Percentiles rank a stretch among this genome's conserved stretches.
phyloP scores from a whole-genome alignment of 202 grass and related monocot genomes.

The Zoysia matrella region DNA sequence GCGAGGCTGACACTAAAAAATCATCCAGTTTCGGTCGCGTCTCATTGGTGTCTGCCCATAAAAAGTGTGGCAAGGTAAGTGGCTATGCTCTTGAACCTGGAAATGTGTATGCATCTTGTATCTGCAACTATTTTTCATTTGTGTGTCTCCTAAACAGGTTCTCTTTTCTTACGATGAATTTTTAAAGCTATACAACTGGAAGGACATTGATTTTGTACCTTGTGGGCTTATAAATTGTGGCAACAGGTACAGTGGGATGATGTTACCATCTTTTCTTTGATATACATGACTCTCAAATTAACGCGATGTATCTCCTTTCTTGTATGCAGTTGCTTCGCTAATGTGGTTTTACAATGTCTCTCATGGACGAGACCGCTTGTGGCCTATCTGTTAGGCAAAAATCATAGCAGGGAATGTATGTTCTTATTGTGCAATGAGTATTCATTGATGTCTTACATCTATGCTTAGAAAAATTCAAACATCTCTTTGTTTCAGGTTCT shows the following conservation, averaged over 20 bases:
- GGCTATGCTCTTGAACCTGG: constrained; percentile 19
- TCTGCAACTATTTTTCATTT: constrained; percentile 14
- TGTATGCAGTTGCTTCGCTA: constrained; percentile 91
- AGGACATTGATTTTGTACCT: constrained; percentile 57
- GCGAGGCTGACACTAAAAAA: constrained; percentile 53
- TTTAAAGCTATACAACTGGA: constrained; percentile 82
- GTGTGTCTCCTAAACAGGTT: constrained; percentile 41
- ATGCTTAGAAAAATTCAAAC: constrained; percentile 5
- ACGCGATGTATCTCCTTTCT: constrained; percentile 47
- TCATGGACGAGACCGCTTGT: constrained; percentile 87
- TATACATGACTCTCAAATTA: constrained; percentile 29
- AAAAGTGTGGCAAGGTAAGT: constrained; percentile 59
- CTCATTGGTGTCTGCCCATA: constrained; percentile 57
- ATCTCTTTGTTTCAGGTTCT: constrained; percentile 54
- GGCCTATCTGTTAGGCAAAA: constrained; percentile 83
- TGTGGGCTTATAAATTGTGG: constrained; percentile 94
- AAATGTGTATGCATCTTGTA: neutral
- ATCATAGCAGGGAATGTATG: constrained; percentile 87
- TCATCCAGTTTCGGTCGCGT: constrained; percentile 53
- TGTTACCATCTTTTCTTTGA: constrained; percentile 31
- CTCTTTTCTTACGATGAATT: constrained; percentile 96
- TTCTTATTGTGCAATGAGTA: constrained; percentile 23
- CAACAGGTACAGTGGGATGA: constrained; percentile 68
- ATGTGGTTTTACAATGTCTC: constrained; percentile 98
- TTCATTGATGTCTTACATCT: constrained; percentile 31